Evolutionary conservation across 345 rosid species (phyloP), one percentile per base, ranked within the genome.

Genomic region (Reutealis trisperma): DNA sequence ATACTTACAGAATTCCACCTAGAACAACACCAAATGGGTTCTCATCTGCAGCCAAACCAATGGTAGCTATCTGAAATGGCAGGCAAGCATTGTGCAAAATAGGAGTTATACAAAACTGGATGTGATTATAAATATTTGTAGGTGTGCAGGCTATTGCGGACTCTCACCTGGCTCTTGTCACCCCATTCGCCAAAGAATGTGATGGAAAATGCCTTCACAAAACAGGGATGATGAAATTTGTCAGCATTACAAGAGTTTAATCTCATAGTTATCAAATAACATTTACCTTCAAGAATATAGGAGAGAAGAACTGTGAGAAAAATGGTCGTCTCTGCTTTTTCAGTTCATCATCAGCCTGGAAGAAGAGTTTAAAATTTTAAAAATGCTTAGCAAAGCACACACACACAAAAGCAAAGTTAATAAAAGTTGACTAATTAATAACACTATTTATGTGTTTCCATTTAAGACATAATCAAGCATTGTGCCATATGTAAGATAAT

Each of bases 181-280:
- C 99, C 98, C 96, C 96, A 91, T 87, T 95, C 98, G 52, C 99
- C 99, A 78, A 95, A 93, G 86, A 95, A 95, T 14, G 92, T 93
- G 18, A 95, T 91, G 44, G 98, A 95, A 87, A 95, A 95, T 45
- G 99, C 99, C 97, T 95, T 93, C 80, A 79, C 13, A 64, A 81
- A 51, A 5, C 55, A 64, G 0, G 13, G 58, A 75, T 61, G 41
- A 67, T 80, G 62, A 79, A 84, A 73, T 64, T 67, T 42, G 62
- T 73, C 59, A 51, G 60, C 32, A 14, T 67, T 32, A 64, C 32
- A 59, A 47, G 41, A 64, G 41, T 37, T 67, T 68, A 73, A 30
- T 34, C 14, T 55, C 47, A 34, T 41, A 34, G 44, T 59, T 54
- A 10, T 27, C 25, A 66, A 15, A 68, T 37, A 32, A 57, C 15